phyloP scores from a whole-genome alignment of 768 basidiomycete genomes.

The Psilocybe tampanensis region DNA sequence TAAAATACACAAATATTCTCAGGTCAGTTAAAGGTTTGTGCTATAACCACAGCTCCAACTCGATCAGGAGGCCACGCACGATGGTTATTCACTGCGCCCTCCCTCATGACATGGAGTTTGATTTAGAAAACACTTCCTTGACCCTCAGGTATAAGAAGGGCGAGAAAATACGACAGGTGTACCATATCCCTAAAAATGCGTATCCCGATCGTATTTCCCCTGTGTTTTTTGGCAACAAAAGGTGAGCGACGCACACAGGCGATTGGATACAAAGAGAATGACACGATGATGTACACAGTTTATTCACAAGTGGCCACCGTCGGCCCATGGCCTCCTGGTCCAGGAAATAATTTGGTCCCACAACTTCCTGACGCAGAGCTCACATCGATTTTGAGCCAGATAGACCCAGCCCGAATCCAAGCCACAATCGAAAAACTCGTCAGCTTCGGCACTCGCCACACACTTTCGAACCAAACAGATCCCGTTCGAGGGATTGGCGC shows the following conservation, averaged over 20 bases:
- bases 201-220: not conserved
- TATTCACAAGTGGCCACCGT: constrained; percentile 16
- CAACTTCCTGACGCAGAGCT: constrained; percentile 49
- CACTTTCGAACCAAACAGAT: constrained; percentile 54
- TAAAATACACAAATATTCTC: not conserved
- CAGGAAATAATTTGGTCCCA: constrained; percentile 40
- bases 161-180: not conserved
- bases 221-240: not conserved
- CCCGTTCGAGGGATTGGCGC: constrained; percentile 56
- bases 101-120: constrained; percentile 1
- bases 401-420: constrained; percentile 46
- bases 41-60: not conserved
- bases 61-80: constrained; percentile 16
- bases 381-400: constrained; percentile 42
- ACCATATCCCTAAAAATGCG: not conserved
- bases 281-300: constrained; percentile 3
- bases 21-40: no score
- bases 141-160: constrained; percentile 4
- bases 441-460: constrained; percentile 57
- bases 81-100: not conserved
- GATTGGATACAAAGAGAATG: not conserved
- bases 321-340: constrained; percentile 48
- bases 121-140: not conserved
- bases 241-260: not conserved
- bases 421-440: constrained; percentile 54